These are phyloP conservation scores for Aspergillus caelatus DNA, from an alignment of 2,329 filamentous ascomycete genomes.

Conservation along the genomic window DNA sequence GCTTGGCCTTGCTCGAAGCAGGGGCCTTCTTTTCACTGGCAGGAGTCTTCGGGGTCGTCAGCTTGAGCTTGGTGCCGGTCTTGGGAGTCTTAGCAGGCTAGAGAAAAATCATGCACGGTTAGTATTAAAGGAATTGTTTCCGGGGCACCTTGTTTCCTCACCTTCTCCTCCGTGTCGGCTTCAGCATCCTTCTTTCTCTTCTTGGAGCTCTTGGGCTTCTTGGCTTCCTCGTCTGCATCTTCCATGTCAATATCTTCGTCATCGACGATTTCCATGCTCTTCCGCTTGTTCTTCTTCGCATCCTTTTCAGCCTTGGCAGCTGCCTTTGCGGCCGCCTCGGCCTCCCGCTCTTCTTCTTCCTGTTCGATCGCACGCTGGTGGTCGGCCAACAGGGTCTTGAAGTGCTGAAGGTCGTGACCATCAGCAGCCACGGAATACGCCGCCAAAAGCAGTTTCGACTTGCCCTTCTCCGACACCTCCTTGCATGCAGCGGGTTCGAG, in stretches of 20 bases:
- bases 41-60: slow-evolving; percentile 63
- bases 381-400: slow-evolving; percentile 73
- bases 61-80: slow-evolving; percentile 55
- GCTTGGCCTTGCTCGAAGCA: slow-evolving; percentile 56
- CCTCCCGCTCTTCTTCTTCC: slow-evolving; percentile 67
- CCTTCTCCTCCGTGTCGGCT: slow-evolving; percentile 70
- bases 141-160: slow-evolving; percentile 39
- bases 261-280: slow-evolving; percentile 53
- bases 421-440: slow-evolving; percentile 82
- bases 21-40: slow-evolving; percentile 53
- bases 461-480: slow-evolving; percentile 66
- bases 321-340: slow-evolving; percentile 60
- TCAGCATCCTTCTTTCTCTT: slow-evolving; percentile 79
- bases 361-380: slow-evolving; percentile 60
- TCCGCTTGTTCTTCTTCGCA: slow-evolving; percentile 53
- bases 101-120: slow-evolving; percentile 29
- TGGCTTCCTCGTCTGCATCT: slow-evolving; percentile 48
- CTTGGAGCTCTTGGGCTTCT: slow-evolving; percentile 62
- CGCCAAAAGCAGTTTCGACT: slow-evolving; percentile 77
- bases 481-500: slow-evolving; percentile 74
- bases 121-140: neutral
- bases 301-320: slow-evolving; percentile 56
- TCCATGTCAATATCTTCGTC: slow-evolving; percentile 61
- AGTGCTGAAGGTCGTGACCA: slow-evolving; percentile 75
- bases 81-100: slow-evolving; percentile 69